Conservation (phyloP, 129 eudicot genomes). For the Arctium lappa region DNA sequence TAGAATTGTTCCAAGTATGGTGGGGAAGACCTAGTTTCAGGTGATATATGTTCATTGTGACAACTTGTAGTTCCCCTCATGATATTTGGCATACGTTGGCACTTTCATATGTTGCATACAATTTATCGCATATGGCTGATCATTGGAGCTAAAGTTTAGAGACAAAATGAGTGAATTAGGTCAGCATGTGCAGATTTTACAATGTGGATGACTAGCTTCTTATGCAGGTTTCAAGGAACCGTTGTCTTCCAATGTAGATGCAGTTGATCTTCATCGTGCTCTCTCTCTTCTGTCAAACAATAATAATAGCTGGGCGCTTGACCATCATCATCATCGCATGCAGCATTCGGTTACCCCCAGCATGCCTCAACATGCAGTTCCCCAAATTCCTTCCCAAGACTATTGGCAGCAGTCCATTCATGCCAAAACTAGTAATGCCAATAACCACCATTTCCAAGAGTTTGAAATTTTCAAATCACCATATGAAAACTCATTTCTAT, state of each 20-base stretch:
- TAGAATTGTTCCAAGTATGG: too few relatives aligned
- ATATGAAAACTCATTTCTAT: conserved; percentile 39
- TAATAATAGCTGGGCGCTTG: conserved; percentile 36
- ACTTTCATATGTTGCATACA: too few relatives aligned
- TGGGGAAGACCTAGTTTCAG: too few relatives aligned
- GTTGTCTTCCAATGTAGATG: conserved; percentile 39
- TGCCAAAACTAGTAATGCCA: conserved; percentile 4
- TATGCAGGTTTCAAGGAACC: conserved; percentile 45
- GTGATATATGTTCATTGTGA: too few relatives aligned
- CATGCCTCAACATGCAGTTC: conserved; percentile 30
- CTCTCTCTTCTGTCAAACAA: conserved; percentile 99
- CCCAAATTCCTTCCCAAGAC: conserved; percentile 40
- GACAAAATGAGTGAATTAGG: too few relatives aligned
- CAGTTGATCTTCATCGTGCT: conserved; percentile 71
- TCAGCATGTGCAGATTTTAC: too few relatives aligned
- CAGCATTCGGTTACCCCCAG: conserved; percentile 22
- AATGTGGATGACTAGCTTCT: not conserved
- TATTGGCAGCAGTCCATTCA: conserved; percentile 56
- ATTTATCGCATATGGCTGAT: too few relatives aligned
- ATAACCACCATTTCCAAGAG: conserved; percentile 28
- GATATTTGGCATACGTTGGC: too few relatives aligned
- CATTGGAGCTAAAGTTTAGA: too few relatives aligned
- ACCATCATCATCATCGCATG: conserved; percentile 9
- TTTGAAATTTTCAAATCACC: conserved; percentile 17
- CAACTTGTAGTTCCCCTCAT: too few relatives aligned